Conservation (phyloP, 257 asterid genomes). For the Solanum bulbocastanum region DNA sequence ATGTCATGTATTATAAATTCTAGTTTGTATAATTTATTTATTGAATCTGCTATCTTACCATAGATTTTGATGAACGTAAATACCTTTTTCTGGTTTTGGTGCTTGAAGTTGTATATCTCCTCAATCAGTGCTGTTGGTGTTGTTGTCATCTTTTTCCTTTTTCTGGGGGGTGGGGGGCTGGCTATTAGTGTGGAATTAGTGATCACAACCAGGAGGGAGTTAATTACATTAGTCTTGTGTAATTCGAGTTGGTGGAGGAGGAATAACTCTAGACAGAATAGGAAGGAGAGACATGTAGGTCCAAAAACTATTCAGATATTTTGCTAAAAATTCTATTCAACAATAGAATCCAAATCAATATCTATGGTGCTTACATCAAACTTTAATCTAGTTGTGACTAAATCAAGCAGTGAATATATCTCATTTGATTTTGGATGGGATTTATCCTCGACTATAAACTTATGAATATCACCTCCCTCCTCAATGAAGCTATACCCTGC, state of each 20-base stretch:
- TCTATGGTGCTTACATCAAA: not conserved
- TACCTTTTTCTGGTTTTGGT: not conserved
- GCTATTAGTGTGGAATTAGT: not conserved
- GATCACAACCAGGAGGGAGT: not conserved
- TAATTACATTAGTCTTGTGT: not conserved
- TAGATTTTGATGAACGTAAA: not conserved
- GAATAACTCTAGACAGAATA: not conserved
- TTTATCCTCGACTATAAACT: constrained; percentile 69
- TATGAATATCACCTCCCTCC: constrained; percentile 63
- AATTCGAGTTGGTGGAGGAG: not conserved
- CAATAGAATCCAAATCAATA: constrained; percentile 22
- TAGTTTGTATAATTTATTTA: not conserved
- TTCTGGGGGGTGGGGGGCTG: not conserved
- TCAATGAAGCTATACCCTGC: constrained; percentile 86
- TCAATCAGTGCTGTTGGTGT: not conserved
- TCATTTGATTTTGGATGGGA: constrained; percentile 39
- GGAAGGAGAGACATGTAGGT: not conserved
- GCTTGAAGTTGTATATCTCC: not conserved
- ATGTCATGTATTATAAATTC: not conserved
- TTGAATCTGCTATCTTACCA: not conserved
- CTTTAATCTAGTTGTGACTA: constrained; percentile 37
- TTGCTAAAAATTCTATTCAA: not conserved
- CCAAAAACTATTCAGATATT: not conserved
- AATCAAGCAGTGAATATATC: constrained; percentile 35
- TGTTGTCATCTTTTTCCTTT: not conserved